Base-by-base conservation (phyloP, 352 stramenopile genomes). In the Detonula confervacea region DNA sequence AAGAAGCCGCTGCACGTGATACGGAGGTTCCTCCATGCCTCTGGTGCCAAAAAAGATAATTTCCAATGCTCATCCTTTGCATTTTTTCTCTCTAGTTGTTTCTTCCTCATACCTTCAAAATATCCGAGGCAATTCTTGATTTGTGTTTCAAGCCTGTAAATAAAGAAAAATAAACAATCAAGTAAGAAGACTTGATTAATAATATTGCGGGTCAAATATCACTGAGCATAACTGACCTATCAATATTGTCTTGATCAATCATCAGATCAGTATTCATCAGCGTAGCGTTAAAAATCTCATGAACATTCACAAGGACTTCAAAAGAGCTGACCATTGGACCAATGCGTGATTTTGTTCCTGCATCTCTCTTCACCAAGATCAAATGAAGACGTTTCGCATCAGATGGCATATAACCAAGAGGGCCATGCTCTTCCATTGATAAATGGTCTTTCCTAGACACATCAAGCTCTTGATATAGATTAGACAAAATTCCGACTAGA, bases 391-490 rank as follows among this genome's bases (percentile, higher is more conserved):
- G 55, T 25, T 52, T 18, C 4, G 55, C 20, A 18, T n/a, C n/a
- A n/a, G n/a, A n/a, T n/a, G 55, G 20, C 22, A 37, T 52, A 22
- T 63, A 63, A 14, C n/a, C 55, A 18, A 63, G 6, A 12, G 6
- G 0, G 1, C 35, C 46, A 3, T 25, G 22, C 66, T 24, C 24
- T 72, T 62, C 42, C 42, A 8, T 8, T 62, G 3, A 1, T 20
- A 52, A 20, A 37, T 27, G 22, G 0, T 47, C 63, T 35, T 47
- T 9, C 6, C 9, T 20, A 16, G 24, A 4, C 1, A 62, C 39
- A 62, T 24, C 35, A 0, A 72, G n/a, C 22, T 72, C 39, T n/a
- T 35, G 37, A 24, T 72, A 62, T 2, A 72, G 25, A 35, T 72
- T 9, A 35, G 20, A 3, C 5, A 27, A 18, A 29, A 72, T 70